A percentile compares a stretch with the other conserved stretches of the same genome.
These are phyloP conservation scores for Mercurialis annua DNA, from an alignment of 345 rosid genomes.

Conservation along the genomic window DNA sequence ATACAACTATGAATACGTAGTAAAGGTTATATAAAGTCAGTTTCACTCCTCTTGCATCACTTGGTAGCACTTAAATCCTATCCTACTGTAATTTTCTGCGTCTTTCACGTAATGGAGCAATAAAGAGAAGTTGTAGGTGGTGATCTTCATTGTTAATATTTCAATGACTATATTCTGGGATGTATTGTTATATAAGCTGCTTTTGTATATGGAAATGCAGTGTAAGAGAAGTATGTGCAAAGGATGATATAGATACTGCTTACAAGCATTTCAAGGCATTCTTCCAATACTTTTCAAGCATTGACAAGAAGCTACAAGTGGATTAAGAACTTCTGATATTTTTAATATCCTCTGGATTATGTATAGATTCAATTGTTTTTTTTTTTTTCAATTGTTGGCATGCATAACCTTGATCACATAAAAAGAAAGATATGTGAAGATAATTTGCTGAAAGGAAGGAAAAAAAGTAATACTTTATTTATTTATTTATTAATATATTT, in stretches of 20 bases:
- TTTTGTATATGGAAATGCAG: slow-evolving; percentile 29
- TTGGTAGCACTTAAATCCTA: background rate
- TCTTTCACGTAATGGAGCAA: background rate
- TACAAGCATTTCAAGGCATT: slow-evolving; percentile 93
- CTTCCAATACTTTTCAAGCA: slow-evolving; percentile 59
- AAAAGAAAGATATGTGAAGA: too few relatives aligned
- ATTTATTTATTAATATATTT: too few relatives aligned
- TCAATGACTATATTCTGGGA: background rate
- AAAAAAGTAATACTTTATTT: too few relatives aligned
- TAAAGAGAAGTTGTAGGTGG: background rate
- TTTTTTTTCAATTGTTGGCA: background rate
- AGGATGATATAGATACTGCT: slow-evolving; percentile 74
- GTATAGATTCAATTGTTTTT: background rate
- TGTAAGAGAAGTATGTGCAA: slow-evolving; percentile 85
- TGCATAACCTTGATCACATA: too few relatives aligned
- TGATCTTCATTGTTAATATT: background rate
- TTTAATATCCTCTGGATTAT: background rate
- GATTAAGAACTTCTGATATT: slow-evolving; percentile 29
- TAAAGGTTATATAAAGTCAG: too few relatives aligned
- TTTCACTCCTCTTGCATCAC: background rate
- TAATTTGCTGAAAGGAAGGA: too few relatives aligned
- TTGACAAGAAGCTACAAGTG: slow-evolving; percentile 60
- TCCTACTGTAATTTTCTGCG: background rate
- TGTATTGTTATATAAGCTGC: background rate
- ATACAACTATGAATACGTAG: too few relatives aligned